Evolutionary conservation across 73 alveolate species (phyloP), one percentile per base, ranked within the genome.

Genomic region (Paramecium bursaria): DNA sequence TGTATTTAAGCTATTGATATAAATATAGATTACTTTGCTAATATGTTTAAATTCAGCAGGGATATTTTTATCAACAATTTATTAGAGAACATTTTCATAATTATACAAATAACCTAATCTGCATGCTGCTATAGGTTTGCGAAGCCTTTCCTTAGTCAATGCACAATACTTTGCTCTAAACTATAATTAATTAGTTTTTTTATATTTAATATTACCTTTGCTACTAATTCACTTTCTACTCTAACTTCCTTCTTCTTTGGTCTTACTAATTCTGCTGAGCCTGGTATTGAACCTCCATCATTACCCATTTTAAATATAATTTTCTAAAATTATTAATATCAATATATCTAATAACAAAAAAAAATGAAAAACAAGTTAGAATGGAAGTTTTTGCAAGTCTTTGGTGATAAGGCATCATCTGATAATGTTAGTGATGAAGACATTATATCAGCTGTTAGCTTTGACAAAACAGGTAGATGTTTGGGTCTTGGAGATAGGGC

Each of bases 211-310:
- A 85, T 89, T 50, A 94, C 87, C 33, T 87, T 75, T 5, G 97
- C 96, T 52, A 86, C 88, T 50, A 85, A 85, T 2, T 67, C 54
- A 46, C 86, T 74, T 27, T 91, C 96, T 47, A 61, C 91, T 74
- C 75, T 88, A 52, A 85, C 93, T 80, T 88, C 94, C 54, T 88
- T 90, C 48, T 87, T 86, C 57, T 88, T 85, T 15, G 46, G 86
- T 87, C 85, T 95, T 52, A 95, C 94, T 74, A 88, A 85, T 35
- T 95, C 95, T 17, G 93, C 90, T 73, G 98, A 54, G 50, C 90
- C 93, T 4, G 97, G 97, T 11, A 95, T 92, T 75, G 96, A 88
- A 29, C 99, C 99, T 30, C 98, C 98, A 74, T 95, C 99, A 88
- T 95, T 95, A 73, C 98, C 99, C 99, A 95, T 93, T 88, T 60